Conservation (phyloP, 208 protist species). For the Crithidia brevicula region DNA sequence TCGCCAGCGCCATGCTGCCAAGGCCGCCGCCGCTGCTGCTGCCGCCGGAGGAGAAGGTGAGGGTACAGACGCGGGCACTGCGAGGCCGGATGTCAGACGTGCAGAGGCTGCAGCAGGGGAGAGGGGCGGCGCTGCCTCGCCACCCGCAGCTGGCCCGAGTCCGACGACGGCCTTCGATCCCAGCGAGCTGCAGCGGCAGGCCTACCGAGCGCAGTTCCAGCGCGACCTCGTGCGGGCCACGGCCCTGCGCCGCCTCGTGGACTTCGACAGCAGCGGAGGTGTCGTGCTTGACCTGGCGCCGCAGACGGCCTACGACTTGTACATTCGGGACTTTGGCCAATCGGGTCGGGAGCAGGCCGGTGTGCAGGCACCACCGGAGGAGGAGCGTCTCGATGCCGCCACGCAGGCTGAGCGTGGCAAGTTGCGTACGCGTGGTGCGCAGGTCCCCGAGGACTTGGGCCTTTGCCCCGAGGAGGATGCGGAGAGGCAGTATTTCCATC, state of each 20-base stretch:
- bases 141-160: background rate
- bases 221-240: slow-evolving; percentile 72
- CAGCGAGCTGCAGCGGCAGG: slow-evolving; percentile 69
- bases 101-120: background rate
- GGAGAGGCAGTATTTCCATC: slow-evolving; percentile 40
- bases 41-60: background rate
- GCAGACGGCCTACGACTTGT: slow-evolving; percentile 87
- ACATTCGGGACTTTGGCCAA: slow-evolving; percentile 79
- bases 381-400: slow-evolving; percentile 44
- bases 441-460: slow-evolving; percentile 76
- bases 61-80: background rate
- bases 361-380: slow-evolving; percentile 66
- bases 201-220: slow-evolving; percentile 79
- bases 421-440: slow-evolving; percentile 32
- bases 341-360: slow-evolving; percentile 53
- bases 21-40: slow-evolving; percentile 5
- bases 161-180: slow-evolving; percentile 25
- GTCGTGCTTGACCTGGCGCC: slow-evolving; percentile 73
- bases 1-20: slow-evolving; percentile 16
- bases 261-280: slow-evolving; percentile 72
- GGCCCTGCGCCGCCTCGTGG: slow-evolving; percentile 77
- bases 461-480: slow-evolving; percentile 75
- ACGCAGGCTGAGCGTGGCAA: slow-evolving; percentile 70
- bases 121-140: background rate
- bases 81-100: background rate